Conservation (phyloP, 73 alveolate species). For the Tetrahymena thermophila region DNA sequence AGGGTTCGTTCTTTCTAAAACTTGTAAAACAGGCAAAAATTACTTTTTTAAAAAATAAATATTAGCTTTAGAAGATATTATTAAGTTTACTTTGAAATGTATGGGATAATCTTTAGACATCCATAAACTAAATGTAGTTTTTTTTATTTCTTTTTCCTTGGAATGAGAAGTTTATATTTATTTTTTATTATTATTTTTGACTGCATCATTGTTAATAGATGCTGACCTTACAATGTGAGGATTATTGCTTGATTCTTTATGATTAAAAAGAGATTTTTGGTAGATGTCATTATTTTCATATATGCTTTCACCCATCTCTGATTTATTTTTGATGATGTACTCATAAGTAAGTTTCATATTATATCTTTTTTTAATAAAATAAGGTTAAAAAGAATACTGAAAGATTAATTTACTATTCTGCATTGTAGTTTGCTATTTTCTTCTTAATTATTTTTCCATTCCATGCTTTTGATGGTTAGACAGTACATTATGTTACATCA, state of each 20-base stretch:
- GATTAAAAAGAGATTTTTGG: background rate
- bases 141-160: background rate
- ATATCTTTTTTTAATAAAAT: background rate
- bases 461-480: background rate
- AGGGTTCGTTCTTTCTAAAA: background rate
- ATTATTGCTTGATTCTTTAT: background rate
- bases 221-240: background rate
- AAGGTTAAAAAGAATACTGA: background rate
- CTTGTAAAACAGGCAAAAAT: background rate
- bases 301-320: background rate
- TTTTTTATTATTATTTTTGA: background rate
- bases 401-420: background rate
- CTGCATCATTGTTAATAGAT: background rate
- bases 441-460: background rate
- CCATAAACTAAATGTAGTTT: background rate
- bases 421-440: background rate
- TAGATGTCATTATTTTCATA: background rate
- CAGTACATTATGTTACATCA: background rate
- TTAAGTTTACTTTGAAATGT: background rate
- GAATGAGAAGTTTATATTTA: background rate
- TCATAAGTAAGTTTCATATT: background rate
- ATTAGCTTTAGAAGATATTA: background rate
- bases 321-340: background rate
- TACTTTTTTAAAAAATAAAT: background rate
- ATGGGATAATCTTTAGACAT: background rate